Base-by-base conservation (phyloP, 306 rosid genomes). In the Astragalus membranaceus region DNA sequence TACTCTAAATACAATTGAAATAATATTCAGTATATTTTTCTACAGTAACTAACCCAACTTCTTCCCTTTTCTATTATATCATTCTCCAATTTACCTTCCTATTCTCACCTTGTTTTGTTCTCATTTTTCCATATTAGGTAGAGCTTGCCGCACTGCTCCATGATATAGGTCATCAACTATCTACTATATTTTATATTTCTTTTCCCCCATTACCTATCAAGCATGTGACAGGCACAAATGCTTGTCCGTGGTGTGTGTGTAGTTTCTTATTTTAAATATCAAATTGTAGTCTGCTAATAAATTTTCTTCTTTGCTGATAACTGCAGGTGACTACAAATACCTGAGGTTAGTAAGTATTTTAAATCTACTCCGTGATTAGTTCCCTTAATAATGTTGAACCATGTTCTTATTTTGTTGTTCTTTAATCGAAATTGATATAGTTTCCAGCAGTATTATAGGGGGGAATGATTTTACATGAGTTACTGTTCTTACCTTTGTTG, bases 111-210 rank as follows among this genome's bases (percentile, higher is more conserved):
- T 26, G 30, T 26, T 3, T 26, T 3, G 30, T 26, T 26, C 30
- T 26, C 30, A 3, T 26, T 26, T 23, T 2, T 26, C 30, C 30
- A 26, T 2, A 1, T 3, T 26, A 26, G 30, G 30, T 26, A 12
- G 97, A 93, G 76, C 89, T 93, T 76, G 90, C 98, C 58, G 98
- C 97, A 23, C 84, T 93, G 57, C 94, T 93, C 39, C 98, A 88
- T 74, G 98, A 90, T 70, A 85, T 90, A 69, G 96, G 97, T 88
- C 15, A 52, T 58, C 64, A 39, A 39, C 52, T 17, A n/a, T 17
- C 0, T 15, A 8, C 33, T 33, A 39, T 8, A 23, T 41, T 62
- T 64, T 14, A 5, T 29, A 11, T 53, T 41, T 26, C 30, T 26
- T 26, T 26, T 26, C 30, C 3, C 30, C 3, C 30, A 26, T 2